A percentile compares a stretch with the other conserved stretches of the same genome.
phyloP scores from a whole-genome alignment of 176 grass and related monocot genomes.

The Phoenix dactylifera region DNA sequence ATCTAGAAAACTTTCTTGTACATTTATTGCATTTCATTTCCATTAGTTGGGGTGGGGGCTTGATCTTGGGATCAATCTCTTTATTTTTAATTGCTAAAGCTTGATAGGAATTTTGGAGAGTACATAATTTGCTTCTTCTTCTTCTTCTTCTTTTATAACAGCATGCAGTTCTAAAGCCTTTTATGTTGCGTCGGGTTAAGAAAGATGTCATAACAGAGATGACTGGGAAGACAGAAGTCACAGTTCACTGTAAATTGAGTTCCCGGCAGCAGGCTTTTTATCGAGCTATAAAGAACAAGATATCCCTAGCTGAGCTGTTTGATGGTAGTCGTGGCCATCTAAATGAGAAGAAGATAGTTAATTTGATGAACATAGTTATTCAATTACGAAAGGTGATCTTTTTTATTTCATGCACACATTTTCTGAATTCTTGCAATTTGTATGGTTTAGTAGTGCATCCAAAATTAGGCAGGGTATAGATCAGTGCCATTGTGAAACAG shows the following conservation, averaged over 20 bases:
- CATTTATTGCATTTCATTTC: too few relatives aligned
- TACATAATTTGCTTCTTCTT: too few relatives aligned
- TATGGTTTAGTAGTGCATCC: too few relatives aligned
- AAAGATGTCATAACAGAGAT: slow-evolving; percentile 99
- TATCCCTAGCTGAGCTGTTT: slow-evolving; percentile 91
- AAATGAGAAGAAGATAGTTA: slow-evolving; percentile 93
- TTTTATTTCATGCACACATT: background rate
- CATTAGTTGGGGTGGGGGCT: too few relatives aligned
- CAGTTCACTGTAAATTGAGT: slow-evolving; percentile 88
- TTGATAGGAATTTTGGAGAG: too few relatives aligned
- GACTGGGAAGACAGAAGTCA: slow-evolving; percentile 95
- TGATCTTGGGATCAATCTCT: too few relatives aligned
- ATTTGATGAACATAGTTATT: slow-evolving; percentile 99
- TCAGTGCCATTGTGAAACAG: too few relatives aligned
- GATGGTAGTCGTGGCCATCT: slow-evolving; percentile 81
- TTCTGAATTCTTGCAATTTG: too few relatives aligned
- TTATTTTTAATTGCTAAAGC: too few relatives aligned
- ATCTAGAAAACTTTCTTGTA: too few relatives aligned
- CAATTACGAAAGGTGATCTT: slow-evolving; percentile 85
- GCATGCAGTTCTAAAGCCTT: slow-evolving; percentile 98
- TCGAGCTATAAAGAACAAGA: slow-evolving; percentile 99
- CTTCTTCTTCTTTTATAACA: slow-evolving; percentile 16
- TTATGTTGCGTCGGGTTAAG: slow-evolving; percentile 96
- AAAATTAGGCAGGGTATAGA: too few relatives aligned
- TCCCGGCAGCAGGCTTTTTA: slow-evolving; percentile 96